Base-by-base conservation (phyloP, 139 green algal species). In the Penium margaritaceum region DNA sequence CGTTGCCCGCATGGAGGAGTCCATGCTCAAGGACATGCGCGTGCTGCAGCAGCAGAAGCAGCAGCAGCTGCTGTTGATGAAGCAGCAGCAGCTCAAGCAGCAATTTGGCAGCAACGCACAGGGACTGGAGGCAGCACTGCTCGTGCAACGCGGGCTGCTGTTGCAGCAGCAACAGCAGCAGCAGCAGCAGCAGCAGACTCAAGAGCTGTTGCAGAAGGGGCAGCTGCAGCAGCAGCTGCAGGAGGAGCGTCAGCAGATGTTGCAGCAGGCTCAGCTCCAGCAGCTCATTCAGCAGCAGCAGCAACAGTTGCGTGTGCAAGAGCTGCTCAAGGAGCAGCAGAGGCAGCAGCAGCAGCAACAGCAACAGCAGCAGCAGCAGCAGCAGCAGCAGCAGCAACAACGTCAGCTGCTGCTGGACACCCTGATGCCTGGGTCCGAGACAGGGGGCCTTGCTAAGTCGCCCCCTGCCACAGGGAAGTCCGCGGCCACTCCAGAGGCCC, bases 81-180 rank as follows among this genome's bases (percentile, higher is more conserved):
- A 60, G 51, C 51, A 60, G 51, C 17, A 60, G 51, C 51, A 60
- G 51, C 51, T 33, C 24, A 12, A 7, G 41, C 7, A 51, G 9
- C 41, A 51, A n/a, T n/a, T n/a, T n/a, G n/a, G n/a, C n/a, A n/a
- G n/a, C n/a, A n/a, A n/a, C n/a, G n/a, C n/a, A n/a, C n/a, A n/a
- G n/a, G n/a, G n/a, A n/a, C n/a, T 60, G 51, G 51, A 60, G 51
- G 24, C 29, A 24, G 29, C 51, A n/a, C 24, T 60, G 12, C 12
- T 60, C 15, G 51, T 33, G 17, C 24, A 60, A n/a, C 29, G 29
- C 21, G 30, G 30, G 51, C 17, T 15, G 51, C 51, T 33, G 51
- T 24, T 33, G 51, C 51, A 60, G 51, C 51, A 60, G n/a, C 51
- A 60, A 6, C 51, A 60, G 51, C 51, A 60, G 51, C 51, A 60